phyloP scores from a whole-genome alignment of 2,329 filamentous ascomycete genomes.

The Paecilomyces sp. region DNA sequence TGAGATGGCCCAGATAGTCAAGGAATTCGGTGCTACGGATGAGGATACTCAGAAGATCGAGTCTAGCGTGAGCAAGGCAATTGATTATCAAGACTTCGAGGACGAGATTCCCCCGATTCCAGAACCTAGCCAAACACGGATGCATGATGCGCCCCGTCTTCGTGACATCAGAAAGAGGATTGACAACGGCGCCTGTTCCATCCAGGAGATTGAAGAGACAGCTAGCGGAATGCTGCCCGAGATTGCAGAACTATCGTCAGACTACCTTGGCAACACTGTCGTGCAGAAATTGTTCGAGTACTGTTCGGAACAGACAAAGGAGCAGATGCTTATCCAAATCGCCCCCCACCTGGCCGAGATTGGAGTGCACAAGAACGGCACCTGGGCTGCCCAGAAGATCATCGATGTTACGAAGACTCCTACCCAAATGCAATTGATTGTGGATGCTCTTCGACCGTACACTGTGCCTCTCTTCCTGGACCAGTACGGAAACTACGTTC shows the following conservation, averaged over 20 bases:
- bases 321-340: slow-evolving; percentile 84
- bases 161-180: slow-evolving; percentile 96
- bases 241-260: slow-evolving; percentile 87
- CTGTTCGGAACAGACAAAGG: slow-evolving; percentile 83
- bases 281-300: slow-evolving; percentile 98
- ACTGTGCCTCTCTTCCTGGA: slow-evolving; percentile 89
- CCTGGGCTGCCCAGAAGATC: slow-evolving; percentile 98
- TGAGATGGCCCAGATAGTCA: slow-evolving; percentile 79
- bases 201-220: slow-evolving; percentile 84
- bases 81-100: slow-evolving; percentile 64
- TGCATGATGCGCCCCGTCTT: slow-evolving; percentile 89
- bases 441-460: slow-evolving; percentile 76
- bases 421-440: slow-evolving; percentile 74
- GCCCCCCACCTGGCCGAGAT: slow-evolving; percentile 91
- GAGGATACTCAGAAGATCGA: slow-evolving; percentile 70
- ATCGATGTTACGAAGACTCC: slow-evolving; percentile 90
- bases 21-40: slow-evolving; percentile 76
- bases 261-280: slow-evolving; percentile 98
- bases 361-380: slow-evolving; percentile 97
- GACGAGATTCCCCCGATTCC: slow-evolving; percentile 83
- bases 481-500: slow-evolving; percentile 96
- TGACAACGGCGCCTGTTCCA: slow-evolving; percentile 83
- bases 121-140: slow-evolving; percentile 79
- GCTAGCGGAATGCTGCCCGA: slow-evolving; percentile 93
- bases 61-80: slow-evolving; percentile 66